phyloP scores from a whole-genome alignment of 176 grass and related monocot genomes.

The Avena atlantica region DNA sequence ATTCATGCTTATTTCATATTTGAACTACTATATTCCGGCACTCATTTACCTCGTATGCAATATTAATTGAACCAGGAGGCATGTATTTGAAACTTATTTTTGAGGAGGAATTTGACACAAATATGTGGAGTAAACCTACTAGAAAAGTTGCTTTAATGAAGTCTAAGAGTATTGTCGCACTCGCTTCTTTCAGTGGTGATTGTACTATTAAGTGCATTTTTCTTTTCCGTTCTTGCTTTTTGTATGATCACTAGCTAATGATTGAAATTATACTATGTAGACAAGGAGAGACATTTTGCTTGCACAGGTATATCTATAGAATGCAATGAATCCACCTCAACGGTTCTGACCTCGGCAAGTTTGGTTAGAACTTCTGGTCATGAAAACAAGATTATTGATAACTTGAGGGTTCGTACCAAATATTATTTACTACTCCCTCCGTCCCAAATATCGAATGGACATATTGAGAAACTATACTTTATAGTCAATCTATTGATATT shows the following conservation, averaged over 20 bases:
- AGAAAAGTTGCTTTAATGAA: slow-evolving; percentile 1
- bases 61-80: neutral
- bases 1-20: neutral
- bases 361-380: neutral
- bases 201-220: neutral
- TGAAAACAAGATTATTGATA: slow-evolving; percentile 4
- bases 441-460: too few relatives aligned
- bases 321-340: neutral
- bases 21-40: neutral
- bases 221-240: neutral
- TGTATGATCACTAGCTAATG: neutral
- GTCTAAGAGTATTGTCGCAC: neutral
- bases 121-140: neutral
- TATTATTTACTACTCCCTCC: neutral
- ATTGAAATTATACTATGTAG: neutral
- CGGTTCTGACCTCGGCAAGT: slow-evolving; percentile 6
- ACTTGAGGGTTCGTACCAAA: neutral
- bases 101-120: neutral
- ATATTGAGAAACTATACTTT: too few relatives aligned
- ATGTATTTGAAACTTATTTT: neutral
- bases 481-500: too few relatives aligned
- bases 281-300: neutral
- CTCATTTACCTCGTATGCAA: neutral
- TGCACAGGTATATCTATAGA: neutral
- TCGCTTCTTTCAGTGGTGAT: neutral